Conservation (phyloP, 176 grass and related monocot genomes). For the Pontederia paniculata region DNA sequence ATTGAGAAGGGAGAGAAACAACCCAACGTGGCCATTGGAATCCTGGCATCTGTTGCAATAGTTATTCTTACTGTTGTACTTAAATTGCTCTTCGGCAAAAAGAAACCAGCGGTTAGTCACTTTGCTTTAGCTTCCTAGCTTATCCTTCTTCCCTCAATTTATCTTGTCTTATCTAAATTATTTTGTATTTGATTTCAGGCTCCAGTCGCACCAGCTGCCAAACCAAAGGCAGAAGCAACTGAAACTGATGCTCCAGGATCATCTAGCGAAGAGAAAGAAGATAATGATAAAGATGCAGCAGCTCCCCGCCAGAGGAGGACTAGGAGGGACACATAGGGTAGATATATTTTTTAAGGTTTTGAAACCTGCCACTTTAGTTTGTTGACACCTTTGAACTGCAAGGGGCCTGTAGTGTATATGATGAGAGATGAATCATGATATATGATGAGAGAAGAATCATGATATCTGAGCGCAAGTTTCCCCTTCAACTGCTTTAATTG, state of each 20-base stretch:
- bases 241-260: slow-evolving; percentile 35
- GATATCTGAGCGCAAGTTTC: too few relatives aligned
- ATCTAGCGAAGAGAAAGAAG: slow-evolving; percentile 48
- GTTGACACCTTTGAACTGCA: too few relatives aligned
- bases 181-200: slow-evolving; percentile 9
- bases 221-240: not conserved
- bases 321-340: slow-evolving; percentile 13
- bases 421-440: too few relatives aligned
- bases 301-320: slow-evolving; percentile 1
- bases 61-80: slow-evolving; percentile 47
- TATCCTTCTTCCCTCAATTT: not conserved
- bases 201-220: slow-evolving; percentile 19
- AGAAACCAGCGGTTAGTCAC: slow-evolving; percentile 53
- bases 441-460: too few relatives aligned
- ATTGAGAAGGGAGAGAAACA: slow-evolving; percentile 97
- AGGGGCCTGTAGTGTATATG: too few relatives aligned
- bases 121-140: not conserved
- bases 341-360: not conserved
- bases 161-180: not conserved
- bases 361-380: not conserved
- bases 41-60: slow-evolving; percentile 45
- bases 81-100: slow-evolving; percentile 56
- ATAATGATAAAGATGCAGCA: slow-evolving; percentile 17
- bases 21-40: slow-evolving; percentile 66
- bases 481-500: too few relatives aligned